Percentiles rank a stretch among this genome's conserved stretches.
Conservation (phyloP, 257 asterid genomes). For the Solanum lignicaule region DNA sequence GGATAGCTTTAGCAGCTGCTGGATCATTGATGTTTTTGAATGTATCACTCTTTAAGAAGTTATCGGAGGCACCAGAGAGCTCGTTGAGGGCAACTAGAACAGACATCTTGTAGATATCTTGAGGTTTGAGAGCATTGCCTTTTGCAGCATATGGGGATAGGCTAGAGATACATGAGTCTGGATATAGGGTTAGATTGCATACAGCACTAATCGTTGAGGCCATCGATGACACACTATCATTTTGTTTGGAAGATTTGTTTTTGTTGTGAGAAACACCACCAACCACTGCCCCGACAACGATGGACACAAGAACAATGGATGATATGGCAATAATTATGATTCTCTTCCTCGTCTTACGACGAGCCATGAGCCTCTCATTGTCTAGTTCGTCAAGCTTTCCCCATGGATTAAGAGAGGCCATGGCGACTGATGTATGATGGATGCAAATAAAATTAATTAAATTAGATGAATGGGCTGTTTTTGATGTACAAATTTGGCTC, state of each 20-base stretch:
- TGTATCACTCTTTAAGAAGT: constrained; percentile 8
- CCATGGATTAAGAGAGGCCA: constrained; percentile 35
- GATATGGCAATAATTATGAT: constrained; percentile 39
- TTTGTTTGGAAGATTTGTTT: constrained; percentile 3
- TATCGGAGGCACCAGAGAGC: constrained; percentile 31
- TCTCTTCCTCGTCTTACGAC: constrained; percentile 36
- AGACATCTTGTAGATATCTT: constrained; percentile 31
- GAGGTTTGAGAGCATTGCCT: constrained; percentile 24
- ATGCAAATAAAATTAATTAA: too few species aligned
- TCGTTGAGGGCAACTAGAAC: constrained; percentile 41
- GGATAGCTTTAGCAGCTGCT: constrained; percentile 24
- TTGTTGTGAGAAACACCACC: constrained; percentile 39
- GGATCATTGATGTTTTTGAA: constrained; percentile 24
- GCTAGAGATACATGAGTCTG: constrained; percentile 45
- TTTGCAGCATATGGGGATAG: constrained; percentile 25
- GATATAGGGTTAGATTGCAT: constrained; percentile 37
- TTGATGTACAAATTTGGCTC: background rate
- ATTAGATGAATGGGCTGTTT: background rate
- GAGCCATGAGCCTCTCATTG: constrained; percentile 43
- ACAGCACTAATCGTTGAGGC: constrained; percentile 26
- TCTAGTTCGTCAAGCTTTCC: constrained; percentile 57
- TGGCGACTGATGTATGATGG: background rate
- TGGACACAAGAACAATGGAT: constrained; percentile 41
- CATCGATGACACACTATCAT: background rate
- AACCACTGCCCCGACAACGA: constrained; percentile 39